phyloP scores from a whole-genome alignment of 2,329 filamentous ascomycete species.

The Orbilia blumenaviensis region DNA sequence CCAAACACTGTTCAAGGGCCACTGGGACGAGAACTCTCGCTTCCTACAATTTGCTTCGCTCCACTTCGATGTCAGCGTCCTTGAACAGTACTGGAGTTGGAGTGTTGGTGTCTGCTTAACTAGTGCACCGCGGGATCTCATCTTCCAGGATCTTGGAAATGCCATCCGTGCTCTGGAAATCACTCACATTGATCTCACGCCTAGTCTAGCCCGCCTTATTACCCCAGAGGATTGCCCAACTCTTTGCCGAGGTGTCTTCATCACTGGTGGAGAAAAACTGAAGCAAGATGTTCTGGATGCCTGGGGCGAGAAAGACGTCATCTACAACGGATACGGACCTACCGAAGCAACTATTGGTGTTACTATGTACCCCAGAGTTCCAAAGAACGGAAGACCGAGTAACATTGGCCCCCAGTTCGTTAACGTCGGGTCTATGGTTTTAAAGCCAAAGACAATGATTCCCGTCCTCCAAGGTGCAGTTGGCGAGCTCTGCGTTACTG shows the following conservation, averaged over 20 bases:
- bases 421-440: slow-evolving; percentile 85
- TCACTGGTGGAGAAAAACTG: slow-evolving; percentile 87
- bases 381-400: slow-evolving; percentile 77
- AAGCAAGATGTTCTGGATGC: slow-evolving; percentile 87
- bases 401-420: slow-evolving; percentile 89
- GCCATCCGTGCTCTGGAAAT: slow-evolving; percentile 77
- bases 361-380: slow-evolving; percentile 86
- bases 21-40: slow-evolving; percentile 77
- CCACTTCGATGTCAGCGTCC: slow-evolving; percentile 91
- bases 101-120: slow-evolving; percentile 86
- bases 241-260: slow-evolving; percentile 84
- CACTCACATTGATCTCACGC: slow-evolving; percentile 91
- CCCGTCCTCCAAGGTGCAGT: slow-evolving; percentile 81
- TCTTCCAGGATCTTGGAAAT: slow-evolving; percentile 81
- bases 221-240: slow-evolving; percentile 82
- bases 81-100: slow-evolving; percentile 97
- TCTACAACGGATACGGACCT: slow-evolving; percentile 90
- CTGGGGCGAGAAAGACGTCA: slow-evolving; percentile 81
- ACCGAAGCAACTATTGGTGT: slow-evolving; percentile 93
- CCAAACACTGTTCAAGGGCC: slow-evolving; percentile 76
- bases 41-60: slow-evolving; percentile 95
- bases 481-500: slow-evolving; percentile 88
- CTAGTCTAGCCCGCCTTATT: slow-evolving; percentile 80
- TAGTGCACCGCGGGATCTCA: slow-evolving; percentile 80
- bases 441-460: slow-evolving; percentile 73